These are phyloP conservation scores for Aspergillus coremiiformis DNA, from an alignment of 495 filamentous ascomycete species.

Conservation along the genomic window DNA sequence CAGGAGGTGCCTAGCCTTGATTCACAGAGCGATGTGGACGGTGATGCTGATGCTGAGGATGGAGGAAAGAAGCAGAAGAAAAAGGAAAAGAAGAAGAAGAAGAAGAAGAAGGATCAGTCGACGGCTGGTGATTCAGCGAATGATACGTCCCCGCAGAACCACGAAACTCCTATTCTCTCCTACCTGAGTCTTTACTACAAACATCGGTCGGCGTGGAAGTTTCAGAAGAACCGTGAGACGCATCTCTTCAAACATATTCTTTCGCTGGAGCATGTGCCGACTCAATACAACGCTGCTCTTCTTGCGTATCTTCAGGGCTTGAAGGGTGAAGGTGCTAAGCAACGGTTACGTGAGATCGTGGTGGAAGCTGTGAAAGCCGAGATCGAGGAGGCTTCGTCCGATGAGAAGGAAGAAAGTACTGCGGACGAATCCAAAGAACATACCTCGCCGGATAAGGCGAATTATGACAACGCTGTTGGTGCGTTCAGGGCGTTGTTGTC, in stretches of 20 bases:
- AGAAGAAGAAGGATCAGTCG: slow-evolving; percentile 21
- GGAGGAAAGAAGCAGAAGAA: slow-evolving; percentile 31
- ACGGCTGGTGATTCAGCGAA: background rate
- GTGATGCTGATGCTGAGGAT: slow-evolving; percentile 21
- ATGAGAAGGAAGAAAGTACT: slow-evolving; percentile 24
- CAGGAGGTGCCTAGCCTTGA: slow-evolving; percentile 34
- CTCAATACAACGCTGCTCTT: slow-evolving; percentile 55
- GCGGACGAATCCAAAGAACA: slow-evolving; percentile 36
- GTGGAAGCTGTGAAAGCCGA: slow-evolving; percentile 45
- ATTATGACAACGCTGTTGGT: slow-evolving; percentile 51
- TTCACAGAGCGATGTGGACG: slow-evolving; percentile 27
- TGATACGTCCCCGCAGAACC: slow-evolving; percentile 9
- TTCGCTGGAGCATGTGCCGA: slow-evolving; percentile 56
- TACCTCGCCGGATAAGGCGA: slow-evolving; percentile 21
- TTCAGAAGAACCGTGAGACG: slow-evolving; percentile 83
- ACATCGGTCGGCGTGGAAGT: slow-evolving; percentile 69
- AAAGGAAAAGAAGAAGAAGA: slow-evolving; percentile 28
- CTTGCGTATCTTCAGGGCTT: slow-evolving; percentile 64
- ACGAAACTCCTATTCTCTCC: slow-evolving; percentile 54
- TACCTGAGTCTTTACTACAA: slow-evolving; percentile 68
- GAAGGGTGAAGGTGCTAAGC: slow-evolving; percentile 55
- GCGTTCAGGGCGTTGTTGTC: slow-evolving; percentile 30
- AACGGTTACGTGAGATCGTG: slow-evolving; percentile 54
- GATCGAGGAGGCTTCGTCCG: slow-evolving; percentile 21
- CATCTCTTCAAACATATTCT: slow-evolving; percentile 76